These are phyloP conservation scores for Jaenimonas drosophilae DNA, from an alignment of 208 protist species.

Conservation along the genomic window DNA sequence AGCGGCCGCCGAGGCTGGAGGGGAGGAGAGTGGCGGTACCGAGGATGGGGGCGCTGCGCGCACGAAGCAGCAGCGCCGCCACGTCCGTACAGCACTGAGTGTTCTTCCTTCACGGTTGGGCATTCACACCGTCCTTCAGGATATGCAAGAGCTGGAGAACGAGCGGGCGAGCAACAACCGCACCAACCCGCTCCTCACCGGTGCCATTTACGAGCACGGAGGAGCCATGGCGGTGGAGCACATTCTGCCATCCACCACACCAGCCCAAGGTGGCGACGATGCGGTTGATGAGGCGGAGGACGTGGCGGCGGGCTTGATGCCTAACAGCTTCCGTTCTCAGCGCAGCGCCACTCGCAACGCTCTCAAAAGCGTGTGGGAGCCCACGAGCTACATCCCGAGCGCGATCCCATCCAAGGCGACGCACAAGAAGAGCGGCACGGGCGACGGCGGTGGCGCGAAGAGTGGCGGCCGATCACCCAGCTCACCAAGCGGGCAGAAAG, in stretches of 20 bases:
- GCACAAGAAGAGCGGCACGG: neutral
- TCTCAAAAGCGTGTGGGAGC: neutral
- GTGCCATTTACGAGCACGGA: slow-evolving; percentile 3
- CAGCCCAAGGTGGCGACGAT: neutral
- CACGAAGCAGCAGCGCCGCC: too few relatives aligned
- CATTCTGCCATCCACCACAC: neutral
- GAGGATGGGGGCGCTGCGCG: too few relatives aligned
- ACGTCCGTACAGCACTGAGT: too few relatives aligned
- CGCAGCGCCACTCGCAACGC: neutral
- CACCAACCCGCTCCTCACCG: slow-evolving; percentile 13
- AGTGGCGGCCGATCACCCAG: neutral
- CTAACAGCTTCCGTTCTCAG: neutral
- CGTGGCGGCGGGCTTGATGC: neutral
- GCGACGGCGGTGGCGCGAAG: neutral
- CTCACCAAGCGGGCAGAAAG: neutral
- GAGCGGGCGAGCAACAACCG: slow-evolving; percentile 7
- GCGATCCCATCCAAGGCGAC: neutral
- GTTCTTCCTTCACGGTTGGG: too few relatives aligned
- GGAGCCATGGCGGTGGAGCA: slow-evolving; percentile 1
- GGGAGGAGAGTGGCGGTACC: too few relatives aligned
- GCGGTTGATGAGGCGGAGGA: neutral
- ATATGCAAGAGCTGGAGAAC: slow-evolving; percentile 11
- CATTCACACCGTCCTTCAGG: neutral
- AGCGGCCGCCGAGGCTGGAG: too few relatives aligned
- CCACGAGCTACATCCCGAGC: neutral